Evolutionary conservation across 345 rosid genomes (phyloP).

Genomic region (Hibiscus tridactylites): DNA sequence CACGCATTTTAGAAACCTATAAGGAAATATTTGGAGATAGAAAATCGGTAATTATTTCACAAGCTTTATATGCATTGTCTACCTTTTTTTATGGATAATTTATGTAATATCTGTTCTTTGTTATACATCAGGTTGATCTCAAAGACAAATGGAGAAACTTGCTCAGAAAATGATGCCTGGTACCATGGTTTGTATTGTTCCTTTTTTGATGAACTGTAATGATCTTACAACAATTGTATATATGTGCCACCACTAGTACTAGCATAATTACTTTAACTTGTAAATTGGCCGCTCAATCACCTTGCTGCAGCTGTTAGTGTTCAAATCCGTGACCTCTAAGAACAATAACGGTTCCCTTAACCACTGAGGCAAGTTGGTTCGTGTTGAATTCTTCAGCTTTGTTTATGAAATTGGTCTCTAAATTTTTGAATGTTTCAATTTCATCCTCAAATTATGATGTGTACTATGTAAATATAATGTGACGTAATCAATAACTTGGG

Average conservation of each 20-base stretch:
- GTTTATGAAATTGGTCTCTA: no score
- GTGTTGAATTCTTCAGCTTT: no score
- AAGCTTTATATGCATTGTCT: neutral
- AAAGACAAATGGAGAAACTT: slow-evolving; percentile 68
- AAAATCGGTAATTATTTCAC: slow-evolving; percentile 26
- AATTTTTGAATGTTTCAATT: no score
- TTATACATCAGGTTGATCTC: slow-evolving; percentile 36
- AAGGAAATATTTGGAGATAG: slow-evolving; percentile 25
- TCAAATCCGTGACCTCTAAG: no score
- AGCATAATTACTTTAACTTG: neutral
- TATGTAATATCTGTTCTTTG: neutral
- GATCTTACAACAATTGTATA: neutral
- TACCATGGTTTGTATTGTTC: neutral
- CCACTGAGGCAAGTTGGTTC: no score
- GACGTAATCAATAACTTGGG: no score
- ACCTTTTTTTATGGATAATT: neutral
- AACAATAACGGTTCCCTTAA: no score
- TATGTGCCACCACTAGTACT: neutral
- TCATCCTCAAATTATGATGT: no score
- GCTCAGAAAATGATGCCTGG: slow-evolving; percentile 16
- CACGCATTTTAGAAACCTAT: slow-evolving; percentile 23
- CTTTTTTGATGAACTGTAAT: neutral
- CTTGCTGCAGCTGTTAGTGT: no score
- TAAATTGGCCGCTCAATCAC: neutral
- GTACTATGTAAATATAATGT: no score